These are phyloP conservation scores for Erythrophleum ivorense DNA, from an alignment of 331 rosid species.

Conservation along the genomic window DNA sequence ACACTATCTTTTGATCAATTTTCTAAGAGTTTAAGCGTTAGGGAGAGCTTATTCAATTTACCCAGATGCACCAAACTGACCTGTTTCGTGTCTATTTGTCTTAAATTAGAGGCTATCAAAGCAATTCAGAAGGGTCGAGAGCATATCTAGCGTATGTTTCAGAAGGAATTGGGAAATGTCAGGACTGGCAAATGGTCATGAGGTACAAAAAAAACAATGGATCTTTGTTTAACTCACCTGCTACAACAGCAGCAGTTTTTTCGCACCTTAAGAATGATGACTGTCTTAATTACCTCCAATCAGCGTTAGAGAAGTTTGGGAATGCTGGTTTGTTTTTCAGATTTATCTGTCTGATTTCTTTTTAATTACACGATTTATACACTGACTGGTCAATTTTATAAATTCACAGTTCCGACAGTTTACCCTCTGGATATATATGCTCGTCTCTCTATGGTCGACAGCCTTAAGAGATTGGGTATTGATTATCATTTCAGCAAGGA, in stretches of 20 bases:
- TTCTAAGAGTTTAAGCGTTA: background rate
- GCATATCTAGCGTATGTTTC: constrained; percentile 4
- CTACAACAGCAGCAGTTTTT: constrained; percentile 5
- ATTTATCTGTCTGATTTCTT: background rate
- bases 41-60: background rate
- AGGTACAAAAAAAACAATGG: constrained; percentile 5
- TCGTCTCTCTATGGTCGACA: constrained; percentile 4
- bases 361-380: background rate
- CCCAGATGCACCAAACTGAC: background rate
- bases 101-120: background rate
- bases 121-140: background rate
- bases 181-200: constrained; percentile 14
- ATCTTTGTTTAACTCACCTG: constrained; percentile 12
- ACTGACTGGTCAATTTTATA: background rate
- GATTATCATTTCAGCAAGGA: constrained; percentile 4
- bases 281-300: constrained; percentile 12
- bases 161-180: background rate
- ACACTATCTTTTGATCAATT: background rate
- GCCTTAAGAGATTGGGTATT: background rate
- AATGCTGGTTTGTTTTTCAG: background rate
- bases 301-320: background rate
- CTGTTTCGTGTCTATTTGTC: background rate
- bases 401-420: background rate
- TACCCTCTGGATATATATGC: constrained; percentile 3
- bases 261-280: background rate